Evolutionary conservation across 345 rosid genomes (phyloP).

Genomic region (Gossypium rotundifolium): DNA sequence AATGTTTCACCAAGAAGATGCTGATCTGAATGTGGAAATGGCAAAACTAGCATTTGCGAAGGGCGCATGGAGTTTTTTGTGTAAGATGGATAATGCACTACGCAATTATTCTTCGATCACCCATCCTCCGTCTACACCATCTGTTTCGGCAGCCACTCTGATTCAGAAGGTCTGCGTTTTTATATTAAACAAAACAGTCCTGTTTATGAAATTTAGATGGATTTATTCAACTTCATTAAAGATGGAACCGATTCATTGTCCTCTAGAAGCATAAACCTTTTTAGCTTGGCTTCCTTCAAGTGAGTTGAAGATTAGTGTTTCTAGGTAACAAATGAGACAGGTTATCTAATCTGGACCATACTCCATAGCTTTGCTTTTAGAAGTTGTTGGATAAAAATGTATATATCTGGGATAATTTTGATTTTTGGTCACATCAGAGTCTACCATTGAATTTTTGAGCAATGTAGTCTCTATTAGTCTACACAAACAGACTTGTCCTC

Average conservation of each 20-base stretch:
- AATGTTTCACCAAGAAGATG: constrained; percentile 91
- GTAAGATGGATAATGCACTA: constrained; percentile 82
- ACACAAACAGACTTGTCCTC: background rate
- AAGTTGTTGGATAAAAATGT: background rate
- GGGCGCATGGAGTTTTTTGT: constrained; percentile 89
- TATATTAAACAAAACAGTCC: background rate
- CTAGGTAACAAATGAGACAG: background rate
- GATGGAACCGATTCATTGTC: background rate
- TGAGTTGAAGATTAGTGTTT: background rate
- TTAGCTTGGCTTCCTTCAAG: background rate
- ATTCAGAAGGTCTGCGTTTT: constrained; percentile 54
- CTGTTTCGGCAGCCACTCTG: constrained; percentile 45
- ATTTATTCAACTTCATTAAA: background rate
- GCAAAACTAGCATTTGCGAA: constrained; percentile 79
- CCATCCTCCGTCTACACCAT: constrained; percentile 28
- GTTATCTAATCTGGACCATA: background rate
- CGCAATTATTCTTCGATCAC: constrained; percentile 40
- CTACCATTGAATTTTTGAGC: background rate
- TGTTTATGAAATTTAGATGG: background rate
- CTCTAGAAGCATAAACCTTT: background rate
- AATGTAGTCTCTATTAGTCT: background rate
- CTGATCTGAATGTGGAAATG: constrained; percentile 83
- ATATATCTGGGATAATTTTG: background rate
- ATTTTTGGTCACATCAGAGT: background rate
- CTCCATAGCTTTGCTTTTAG: background rate